A percentile compares a stretch with the other conserved stretches of the same genome.
Conservation (phyloP, 176 grass and related monocot genomes). For the Neostapfia colusana region DNA sequence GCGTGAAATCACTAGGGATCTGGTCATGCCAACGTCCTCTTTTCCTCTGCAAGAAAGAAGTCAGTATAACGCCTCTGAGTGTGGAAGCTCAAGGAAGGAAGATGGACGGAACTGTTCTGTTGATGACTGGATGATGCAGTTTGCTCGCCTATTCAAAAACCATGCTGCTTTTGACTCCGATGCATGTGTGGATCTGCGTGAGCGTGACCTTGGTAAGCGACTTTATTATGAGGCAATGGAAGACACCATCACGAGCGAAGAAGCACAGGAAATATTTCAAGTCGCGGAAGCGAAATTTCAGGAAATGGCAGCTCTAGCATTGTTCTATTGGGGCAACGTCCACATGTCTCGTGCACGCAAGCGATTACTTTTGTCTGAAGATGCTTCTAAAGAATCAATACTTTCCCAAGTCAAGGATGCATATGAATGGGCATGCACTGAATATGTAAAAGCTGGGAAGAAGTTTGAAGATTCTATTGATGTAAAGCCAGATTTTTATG, state of each 20-base stretch:
- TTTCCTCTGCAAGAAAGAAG: conserved; percentile 38
- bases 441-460: conserved; percentile 71
- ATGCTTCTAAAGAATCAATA: conserved; percentile 51
- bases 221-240: conserved; percentile 83
- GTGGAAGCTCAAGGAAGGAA: conserved; percentile 37
- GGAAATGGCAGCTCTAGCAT: conserved; percentile 72
- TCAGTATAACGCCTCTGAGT: conserved; percentile 36
- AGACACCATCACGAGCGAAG: conserved; percentile 83
- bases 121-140: conserved; percentile 85
- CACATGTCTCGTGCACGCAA: conserved; percentile 84
- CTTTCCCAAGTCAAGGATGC: conserved; percentile 55
- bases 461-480: conserved; percentile 74
- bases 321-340: conserved; percentile 91
- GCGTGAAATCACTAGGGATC: conserved; percentile 52
- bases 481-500: conserved; percentile 81
- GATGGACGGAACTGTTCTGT: conserved; percentile 33
- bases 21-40: conserved; percentile 36
- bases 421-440: conserved; percentile 71
- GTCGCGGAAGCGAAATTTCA: conserved; percentile 79
- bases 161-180: conserved; percentile 70
- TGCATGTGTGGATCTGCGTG: conserved; percentile 64
- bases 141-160: conserved; percentile 76
- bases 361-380: conserved; percentile 56
- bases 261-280: conserved; percentile 80
- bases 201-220: conserved; percentile 57